phyloP scores from a whole-genome alignment of 2,329 filamentous ascomycete species.

The Fusarium sp. region DNA sequence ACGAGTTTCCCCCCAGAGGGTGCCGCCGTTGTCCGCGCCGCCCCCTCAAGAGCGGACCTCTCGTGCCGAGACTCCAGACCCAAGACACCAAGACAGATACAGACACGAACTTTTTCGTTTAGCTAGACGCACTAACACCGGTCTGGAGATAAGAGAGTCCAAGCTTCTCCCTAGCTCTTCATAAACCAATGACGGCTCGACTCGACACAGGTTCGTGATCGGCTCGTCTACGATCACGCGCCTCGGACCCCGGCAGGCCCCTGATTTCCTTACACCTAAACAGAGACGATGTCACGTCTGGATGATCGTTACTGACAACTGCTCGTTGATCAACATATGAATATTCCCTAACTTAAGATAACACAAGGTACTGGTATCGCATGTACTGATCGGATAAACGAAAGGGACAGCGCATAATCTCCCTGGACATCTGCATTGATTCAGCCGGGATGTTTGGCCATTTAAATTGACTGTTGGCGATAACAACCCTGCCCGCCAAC shows the following conservation, averaged over 20 bases:
- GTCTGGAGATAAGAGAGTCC: slow-evolving; percentile 27
- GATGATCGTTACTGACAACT: slow-evolving; percentile 8
- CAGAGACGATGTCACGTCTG: slow-evolving; percentile 27
- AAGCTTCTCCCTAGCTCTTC: neutral
- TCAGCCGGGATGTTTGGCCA: neutral
- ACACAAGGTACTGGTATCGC: neutral
- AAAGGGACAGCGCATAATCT: neutral
- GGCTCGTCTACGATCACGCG: slow-evolving; percentile 25
- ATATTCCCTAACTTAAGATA: neutral
- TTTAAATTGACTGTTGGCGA: neutral
- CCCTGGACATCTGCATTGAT: neutral
- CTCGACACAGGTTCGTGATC: slow-evolving; percentile 24
- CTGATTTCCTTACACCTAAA: slow-evolving; percentile 20
- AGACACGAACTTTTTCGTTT: slow-evolving; percentile 36
- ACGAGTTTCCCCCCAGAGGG: neutral
- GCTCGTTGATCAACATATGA: slow-evolving; percentile 7
- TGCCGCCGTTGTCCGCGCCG: neutral
- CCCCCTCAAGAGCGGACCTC: slow-evolving; percentile 17
- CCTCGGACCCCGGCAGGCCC: slow-evolving; percentile 23
- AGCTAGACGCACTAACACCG: slow-evolving; percentile 28
- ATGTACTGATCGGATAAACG: too few relatives aligned
- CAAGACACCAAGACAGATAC: slow-evolving; percentile 11
- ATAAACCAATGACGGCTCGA: slow-evolving; percentile 15
- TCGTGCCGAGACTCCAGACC: slow-evolving; percentile 33
- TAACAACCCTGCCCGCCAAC: slow-evolving; percentile 10